Percentiles rank a stretch among this genome's conserved stretches.
Evolutionary conservation across 371 early-diverging fungal genomes (phyloP).

Genomic region (Syncephalastrum monosporum): DNA sequence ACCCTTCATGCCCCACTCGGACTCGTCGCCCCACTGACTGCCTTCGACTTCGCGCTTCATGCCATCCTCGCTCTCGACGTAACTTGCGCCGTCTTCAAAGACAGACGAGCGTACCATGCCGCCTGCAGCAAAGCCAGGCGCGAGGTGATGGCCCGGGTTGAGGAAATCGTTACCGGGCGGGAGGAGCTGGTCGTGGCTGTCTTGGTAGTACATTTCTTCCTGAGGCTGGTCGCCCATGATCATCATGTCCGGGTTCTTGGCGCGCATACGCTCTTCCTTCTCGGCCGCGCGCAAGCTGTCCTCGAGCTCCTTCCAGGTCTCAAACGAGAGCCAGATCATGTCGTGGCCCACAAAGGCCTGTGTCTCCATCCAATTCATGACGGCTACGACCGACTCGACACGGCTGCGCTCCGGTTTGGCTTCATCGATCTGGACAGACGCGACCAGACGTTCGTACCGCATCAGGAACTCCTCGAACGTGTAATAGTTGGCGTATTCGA

Average conservation of each 20-base stretch:
- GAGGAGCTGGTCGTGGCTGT: conserved; percentile 29
- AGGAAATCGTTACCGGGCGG: conserved; percentile 25
- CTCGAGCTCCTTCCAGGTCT: conserved; percentile 79
- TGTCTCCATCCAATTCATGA: conserved; percentile 44
- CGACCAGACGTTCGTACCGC: conserved; percentile 52
- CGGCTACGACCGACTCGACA: conserved; percentile 40
- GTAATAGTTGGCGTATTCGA: conserved; percentile 66
- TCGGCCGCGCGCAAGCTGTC: conserved; percentile 73
- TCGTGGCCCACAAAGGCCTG: conserved; percentile 57
- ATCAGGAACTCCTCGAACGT: conserved; percentile 62
- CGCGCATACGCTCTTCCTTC: conserved; percentile 62
- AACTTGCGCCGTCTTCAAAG: conserved; percentile 49
- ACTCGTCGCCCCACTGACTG: conserved; percentile 55
- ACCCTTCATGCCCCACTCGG: conserved; percentile 54
- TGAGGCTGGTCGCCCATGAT: conserved; percentile 5
- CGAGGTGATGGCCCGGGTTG: conserved; percentile 16
- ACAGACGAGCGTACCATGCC: conserved; percentile 26
- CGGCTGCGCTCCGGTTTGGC: conserved; percentile 33
- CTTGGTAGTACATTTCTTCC: conserved; percentile 28
- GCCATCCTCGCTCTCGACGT: conserved; percentile 47
- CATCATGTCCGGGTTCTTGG: conserved; percentile 27
- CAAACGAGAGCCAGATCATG: conserved; percentile 68
- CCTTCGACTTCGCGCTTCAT: conserved; percentile 49
- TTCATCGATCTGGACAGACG: conserved; percentile 39
- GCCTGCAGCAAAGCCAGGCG: conserved; percentile 13